phyloP scores from a whole-genome alignment of 2,329 filamentous ascomycete species.

The Xylariaceae sp. region DNA sequence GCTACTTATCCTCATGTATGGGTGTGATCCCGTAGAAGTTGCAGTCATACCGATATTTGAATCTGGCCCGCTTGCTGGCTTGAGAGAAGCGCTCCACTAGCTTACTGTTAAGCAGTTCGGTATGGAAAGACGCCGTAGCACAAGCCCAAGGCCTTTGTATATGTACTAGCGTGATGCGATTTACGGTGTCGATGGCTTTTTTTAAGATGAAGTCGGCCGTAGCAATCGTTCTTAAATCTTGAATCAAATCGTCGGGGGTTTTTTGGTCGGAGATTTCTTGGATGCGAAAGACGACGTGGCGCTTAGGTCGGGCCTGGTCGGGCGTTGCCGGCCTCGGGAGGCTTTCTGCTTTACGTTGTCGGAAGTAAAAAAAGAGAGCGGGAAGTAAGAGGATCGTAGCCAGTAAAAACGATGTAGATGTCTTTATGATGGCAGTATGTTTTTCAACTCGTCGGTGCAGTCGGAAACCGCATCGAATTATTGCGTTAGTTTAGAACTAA shows the following conservation, averaged over 20 bases:
- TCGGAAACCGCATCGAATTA: too few species aligned
- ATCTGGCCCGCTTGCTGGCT: not conserved
- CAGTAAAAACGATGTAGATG: too few species aligned
- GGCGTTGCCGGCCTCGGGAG: too few species aligned
- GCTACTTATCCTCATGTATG: conserved; percentile 16
- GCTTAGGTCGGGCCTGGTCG: too few species aligned
- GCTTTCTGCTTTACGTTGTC: too few species aligned
- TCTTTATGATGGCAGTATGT: too few species aligned
- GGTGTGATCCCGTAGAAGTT: conserved; percentile 27
- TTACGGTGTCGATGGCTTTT: not conserved
- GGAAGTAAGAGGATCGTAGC: too few species aligned
- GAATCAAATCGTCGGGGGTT: not conserved
- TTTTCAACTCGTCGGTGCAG: too few species aligned
- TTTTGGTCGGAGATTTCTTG: not conserved
- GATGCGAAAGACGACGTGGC: too few species aligned
- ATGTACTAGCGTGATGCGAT: not conserved
- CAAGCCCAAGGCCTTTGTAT: conserved; percentile 4
- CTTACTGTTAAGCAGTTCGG: conserved; percentile 1
- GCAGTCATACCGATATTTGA: conserved; percentile 15
- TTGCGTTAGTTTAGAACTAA: too few species aligned
- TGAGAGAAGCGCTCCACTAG: not conserved
- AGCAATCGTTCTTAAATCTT: conserved; percentile 3
- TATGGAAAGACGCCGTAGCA: conserved; percentile 10
- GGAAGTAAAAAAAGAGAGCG: too few species aligned
- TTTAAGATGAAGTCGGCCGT: not conserved